phyloP scores from a whole-genome alignment of 345 rosid species.

The Aurinia saxatilis region DNA sequence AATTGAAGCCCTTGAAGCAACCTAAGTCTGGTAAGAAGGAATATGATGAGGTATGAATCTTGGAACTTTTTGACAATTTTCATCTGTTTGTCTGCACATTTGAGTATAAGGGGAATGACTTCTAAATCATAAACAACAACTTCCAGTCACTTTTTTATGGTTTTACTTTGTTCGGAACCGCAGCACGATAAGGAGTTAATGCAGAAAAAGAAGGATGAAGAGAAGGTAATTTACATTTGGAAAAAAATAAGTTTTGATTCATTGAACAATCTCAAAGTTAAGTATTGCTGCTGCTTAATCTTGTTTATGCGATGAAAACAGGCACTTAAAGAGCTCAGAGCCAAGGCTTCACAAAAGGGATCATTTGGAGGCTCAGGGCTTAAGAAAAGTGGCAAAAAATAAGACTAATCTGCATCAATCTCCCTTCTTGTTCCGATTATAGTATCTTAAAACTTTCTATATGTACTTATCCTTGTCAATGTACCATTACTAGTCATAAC shows the following conservation, averaged over 20 bases:
- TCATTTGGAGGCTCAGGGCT: constrained; percentile 77
- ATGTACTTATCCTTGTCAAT: not conserved
- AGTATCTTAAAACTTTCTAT: not conserved
- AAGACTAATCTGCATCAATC: constrained; percentile 23
- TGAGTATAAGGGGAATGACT: not conserved
- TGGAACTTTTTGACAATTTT: not conserved
- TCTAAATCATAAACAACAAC: not conserved
- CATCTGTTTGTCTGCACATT: not conserved
- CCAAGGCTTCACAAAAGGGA: constrained; percentile 76
- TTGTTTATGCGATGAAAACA: constrained; percentile 8
- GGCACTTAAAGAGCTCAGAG: constrained; percentile 81
- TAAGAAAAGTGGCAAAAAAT: constrained; percentile 94
- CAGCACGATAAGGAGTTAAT: constrained; percentile 49
- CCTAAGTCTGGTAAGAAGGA: constrained; percentile 66
- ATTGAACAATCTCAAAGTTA: not conserved
- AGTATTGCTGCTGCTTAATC: not conserved
- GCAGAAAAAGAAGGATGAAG: constrained; percentile 53
- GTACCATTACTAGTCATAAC: not conserved
- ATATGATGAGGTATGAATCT: constrained; percentile 57
- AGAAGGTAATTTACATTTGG: constrained; percentile 33
- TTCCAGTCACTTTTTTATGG: not conserved
- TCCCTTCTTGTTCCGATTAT: not conserved
- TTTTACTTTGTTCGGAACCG: not conserved
- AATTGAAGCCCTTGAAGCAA: constrained; percentile 78
- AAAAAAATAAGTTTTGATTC: not conserved